Conservation (phyloP, 2,329 filamentous ascomycete species). For the Botrytis elliptica region DNA sequence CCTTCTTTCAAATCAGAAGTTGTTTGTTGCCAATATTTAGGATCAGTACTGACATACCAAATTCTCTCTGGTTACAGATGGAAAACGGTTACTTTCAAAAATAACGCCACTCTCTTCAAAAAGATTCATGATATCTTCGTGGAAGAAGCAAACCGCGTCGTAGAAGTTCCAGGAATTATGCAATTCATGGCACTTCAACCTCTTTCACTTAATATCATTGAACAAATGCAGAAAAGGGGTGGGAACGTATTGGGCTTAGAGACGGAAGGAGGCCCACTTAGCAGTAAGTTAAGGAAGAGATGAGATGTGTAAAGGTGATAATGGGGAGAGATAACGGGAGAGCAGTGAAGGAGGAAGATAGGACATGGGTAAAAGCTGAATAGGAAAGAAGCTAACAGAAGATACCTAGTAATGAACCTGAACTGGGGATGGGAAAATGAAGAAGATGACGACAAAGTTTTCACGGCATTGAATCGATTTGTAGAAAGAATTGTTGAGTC, state of each 20-base stretch:
- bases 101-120: constrained; percentile 1
- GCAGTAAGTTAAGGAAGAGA: neutral
- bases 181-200: neutral
- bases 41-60: neutral
- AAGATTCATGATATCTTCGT: neutral
- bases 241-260: neutral
- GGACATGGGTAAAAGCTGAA: neutral
- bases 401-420: neutral
- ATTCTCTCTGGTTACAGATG: neutral
- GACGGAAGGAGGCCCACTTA: neutral
- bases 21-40: neutral
- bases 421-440: neutral
- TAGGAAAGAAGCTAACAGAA: neutral
- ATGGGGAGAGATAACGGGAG: neutral
- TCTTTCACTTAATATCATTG: neutral
- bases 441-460: neutral
- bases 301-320: neutral
- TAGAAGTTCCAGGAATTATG: neutral
- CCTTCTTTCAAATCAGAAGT: neutral
- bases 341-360: neutral
- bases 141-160: neutral
- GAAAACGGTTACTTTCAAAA: constrained; percentile 9
- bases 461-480: neutral
- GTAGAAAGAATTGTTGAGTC: neutral
- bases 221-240: neutral